Evolutionary conservation across 2,329 filamentous ascomycete species (phyloP).

Genomic region (Neurospora sp.): DNA sequence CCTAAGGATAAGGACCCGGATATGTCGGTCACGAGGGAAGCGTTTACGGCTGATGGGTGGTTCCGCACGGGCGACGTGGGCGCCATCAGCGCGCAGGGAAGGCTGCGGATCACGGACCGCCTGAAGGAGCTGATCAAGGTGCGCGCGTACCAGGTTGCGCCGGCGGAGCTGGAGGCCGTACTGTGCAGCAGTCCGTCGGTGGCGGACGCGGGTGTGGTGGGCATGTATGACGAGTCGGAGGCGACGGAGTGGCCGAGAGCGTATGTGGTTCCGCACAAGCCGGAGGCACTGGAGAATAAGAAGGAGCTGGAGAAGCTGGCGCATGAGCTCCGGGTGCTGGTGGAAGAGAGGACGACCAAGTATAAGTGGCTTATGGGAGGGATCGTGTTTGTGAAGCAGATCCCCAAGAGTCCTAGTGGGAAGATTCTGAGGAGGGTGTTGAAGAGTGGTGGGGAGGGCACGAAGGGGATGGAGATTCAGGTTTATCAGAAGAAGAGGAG

Average conservation of each 20-base stretch:
- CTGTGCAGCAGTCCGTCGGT: constrained; percentile 24
- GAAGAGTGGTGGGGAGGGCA: constrained; percentile 23
- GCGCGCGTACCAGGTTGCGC: constrained; percentile 32
- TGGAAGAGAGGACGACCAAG: constrained; percentile 48
- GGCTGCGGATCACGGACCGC: constrained; percentile 59
- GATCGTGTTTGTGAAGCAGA: constrained; percentile 53
- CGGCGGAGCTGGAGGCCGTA: constrained; percentile 31
- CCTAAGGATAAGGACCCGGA: constrained; percentile 18
- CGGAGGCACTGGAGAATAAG: constrained; percentile 6
- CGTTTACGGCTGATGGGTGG: constrained; percentile 49
- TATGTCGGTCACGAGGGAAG: constrained; percentile 28
- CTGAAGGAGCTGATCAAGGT: constrained; percentile 53
- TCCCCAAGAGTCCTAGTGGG: constrained; percentile 57
- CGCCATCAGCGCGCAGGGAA: constrained; percentile 34
- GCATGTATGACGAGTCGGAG: constrained; percentile 39
- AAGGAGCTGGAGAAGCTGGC: constrained; percentile 35
- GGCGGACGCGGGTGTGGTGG: constrained; percentile 46
- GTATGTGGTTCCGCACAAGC: constrained; percentile 36
- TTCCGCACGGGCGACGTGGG: constrained; percentile 62
- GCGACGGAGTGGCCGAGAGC: constrained; percentile 52
- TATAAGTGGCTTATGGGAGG: constrained; percentile 62
- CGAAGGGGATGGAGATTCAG: constrained; percentile 28
- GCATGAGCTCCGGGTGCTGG: constrained; percentile 44
- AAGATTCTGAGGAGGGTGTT: constrained; percentile 34
- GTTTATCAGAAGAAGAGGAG: constrained; percentile 43